A percentile compares a stretch with the other conserved stretches of the same genome.
phyloP scores from a whole-genome alignment of 2,329 filamentous ascomycete species.

The Aspergillus sp. region DNA sequence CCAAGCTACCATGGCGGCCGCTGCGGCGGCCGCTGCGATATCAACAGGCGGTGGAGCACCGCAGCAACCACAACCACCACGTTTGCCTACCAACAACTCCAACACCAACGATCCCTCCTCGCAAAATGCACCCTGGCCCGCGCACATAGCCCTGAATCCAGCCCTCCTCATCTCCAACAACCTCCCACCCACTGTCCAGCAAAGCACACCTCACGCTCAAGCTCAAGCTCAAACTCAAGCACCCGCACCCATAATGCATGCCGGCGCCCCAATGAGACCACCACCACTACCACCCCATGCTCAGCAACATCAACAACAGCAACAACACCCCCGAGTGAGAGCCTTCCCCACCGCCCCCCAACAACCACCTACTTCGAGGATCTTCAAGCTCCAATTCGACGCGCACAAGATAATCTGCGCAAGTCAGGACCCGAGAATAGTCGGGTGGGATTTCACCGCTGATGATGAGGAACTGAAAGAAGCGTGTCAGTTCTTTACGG shows the following conservation, averaged over 20 bases:
- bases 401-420: slow-evolving; percentile 91
- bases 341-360: not conserved
- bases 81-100: not conserved
- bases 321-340: not conserved
- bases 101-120: not conserved
- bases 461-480: slow-evolving; percentile 78
- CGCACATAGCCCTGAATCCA: slow-evolving; percentile 27
- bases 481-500: slow-evolving; percentile 74
- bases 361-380: slow-evolving; percentile 56
- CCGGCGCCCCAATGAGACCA: no score
- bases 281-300: no score
- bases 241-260: no score
- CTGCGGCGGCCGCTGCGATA: slow-evolving; percentile 4
- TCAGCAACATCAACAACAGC: no score
- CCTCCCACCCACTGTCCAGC: slow-evolving; percentile 32
- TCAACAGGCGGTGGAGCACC: not conserved
- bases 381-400: slow-evolving; percentile 98
- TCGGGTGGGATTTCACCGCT: slow-evolving; percentile 97
- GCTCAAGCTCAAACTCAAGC: no score
- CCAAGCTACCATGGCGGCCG: slow-evolving; percentile 1
- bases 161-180: not conserved
- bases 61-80: not conserved
- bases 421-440: slow-evolving; percentile 85
- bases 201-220: not conserved
- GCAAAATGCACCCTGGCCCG: not conserved